Conservation (phyloP, 1,284 basidiomycete species). For the Sporisorium graminicola region DNA sequence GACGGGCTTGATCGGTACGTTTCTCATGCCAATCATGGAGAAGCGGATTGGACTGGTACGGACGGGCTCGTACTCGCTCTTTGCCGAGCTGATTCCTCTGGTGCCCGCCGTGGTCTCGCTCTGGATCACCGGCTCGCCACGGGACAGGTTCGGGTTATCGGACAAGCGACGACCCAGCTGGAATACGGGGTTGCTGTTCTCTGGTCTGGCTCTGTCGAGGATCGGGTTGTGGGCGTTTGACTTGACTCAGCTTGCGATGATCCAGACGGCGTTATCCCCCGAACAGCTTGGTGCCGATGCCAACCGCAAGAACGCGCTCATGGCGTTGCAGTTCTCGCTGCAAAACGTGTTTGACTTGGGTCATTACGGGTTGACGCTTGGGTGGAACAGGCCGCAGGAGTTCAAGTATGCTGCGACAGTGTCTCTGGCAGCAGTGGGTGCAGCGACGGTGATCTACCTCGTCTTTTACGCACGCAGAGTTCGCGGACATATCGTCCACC, state of each 20-base stretch:
- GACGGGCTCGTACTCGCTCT: constrained; percentile 70
- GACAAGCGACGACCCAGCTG: constrained; percentile 44
- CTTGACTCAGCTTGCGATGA: constrained; percentile 73
- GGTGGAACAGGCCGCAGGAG: constrained; percentile 48
- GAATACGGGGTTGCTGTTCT: constrained; percentile 54
- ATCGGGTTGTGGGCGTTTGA: constrained; percentile 75
- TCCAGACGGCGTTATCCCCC: constrained; percentile 47
- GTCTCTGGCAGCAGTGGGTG: constrained; percentile 43
- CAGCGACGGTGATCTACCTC: constrained; percentile 56
- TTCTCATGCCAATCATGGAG: constrained; percentile 72
- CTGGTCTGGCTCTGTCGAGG: constrained; percentile 73
- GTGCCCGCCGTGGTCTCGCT: constrained; percentile 46
- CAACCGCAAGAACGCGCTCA: constrained; percentile 48
- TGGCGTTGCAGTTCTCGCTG: constrained; percentile 56
- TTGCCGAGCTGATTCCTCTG: constrained; percentile 50
- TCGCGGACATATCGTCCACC: constrained; percentile 59
- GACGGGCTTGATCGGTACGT: constrained; percentile 73
- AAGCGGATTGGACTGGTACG: constrained; percentile 72
- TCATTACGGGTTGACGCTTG: constrained; percentile 59
- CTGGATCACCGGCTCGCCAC: constrained; percentile 45
- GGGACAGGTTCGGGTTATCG: constrained; percentile 31
- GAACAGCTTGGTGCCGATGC: constrained; percentile 41
- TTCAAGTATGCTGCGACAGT: constrained; percentile 60
- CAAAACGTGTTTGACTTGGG: constrained; percentile 57
- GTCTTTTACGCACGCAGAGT: constrained; percentile 54